A percentile compares a stretch with the other conserved stretches of the same genome.
Conservation (phyloP, 148 eudicot species). For the Beta vulgaris region DNA sequence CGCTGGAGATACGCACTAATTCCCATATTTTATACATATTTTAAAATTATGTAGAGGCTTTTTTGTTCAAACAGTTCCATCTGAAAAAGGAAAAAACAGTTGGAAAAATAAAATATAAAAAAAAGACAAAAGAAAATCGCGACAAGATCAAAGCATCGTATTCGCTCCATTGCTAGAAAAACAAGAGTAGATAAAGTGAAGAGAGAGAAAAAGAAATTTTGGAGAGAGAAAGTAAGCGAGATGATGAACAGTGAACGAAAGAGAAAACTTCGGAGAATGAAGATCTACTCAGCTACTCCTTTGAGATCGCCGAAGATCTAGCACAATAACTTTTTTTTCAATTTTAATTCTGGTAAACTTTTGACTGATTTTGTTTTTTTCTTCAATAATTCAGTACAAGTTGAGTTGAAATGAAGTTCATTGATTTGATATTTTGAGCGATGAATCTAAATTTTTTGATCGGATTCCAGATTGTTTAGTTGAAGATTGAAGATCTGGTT, state of each 20-base stretch:
- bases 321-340: background rate
- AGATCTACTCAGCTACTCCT: background rate
- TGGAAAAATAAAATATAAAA: background rate
- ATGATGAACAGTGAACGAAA: background rate
- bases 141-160: slow-evolving; percentile 3
- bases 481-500: slow-evolving; percentile 1
- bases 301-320: slow-evolving; percentile 30
- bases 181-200: background rate
- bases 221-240: slow-evolving; percentile 22
- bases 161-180: background rate
- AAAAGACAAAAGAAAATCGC: background rate
- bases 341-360: background rate
- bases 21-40: too few species aligned
- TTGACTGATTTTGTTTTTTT: background rate
- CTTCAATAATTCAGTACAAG: background rate
- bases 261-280: slow-evolving; percentile 6
- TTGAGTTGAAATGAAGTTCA: background rate
- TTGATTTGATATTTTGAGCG: background rate
- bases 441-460: background rate
- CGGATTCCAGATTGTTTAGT: background rate
- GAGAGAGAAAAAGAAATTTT: background rate
- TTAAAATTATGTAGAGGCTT: background rate
- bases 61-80: background rate
- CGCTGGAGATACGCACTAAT: background rate
- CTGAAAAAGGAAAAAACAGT: background rate